Base-by-base conservation (phyloP, 2,329 filamentous ascomycete species). In the Ceratocystiopsis minuta region DNA sequence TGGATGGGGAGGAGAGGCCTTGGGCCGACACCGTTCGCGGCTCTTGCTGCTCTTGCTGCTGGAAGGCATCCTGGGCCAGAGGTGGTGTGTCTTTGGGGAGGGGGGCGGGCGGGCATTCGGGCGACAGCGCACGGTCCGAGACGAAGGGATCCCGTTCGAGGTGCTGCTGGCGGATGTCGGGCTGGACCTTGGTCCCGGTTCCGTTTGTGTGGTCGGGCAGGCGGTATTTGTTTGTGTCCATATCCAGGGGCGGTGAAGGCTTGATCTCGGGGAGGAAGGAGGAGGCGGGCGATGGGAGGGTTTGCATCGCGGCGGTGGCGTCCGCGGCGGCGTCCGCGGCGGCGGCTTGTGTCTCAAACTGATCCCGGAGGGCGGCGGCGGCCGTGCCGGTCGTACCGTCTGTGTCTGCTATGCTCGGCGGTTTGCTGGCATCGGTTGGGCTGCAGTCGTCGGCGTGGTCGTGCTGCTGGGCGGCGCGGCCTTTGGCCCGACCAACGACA, bases 171-270 rank as follows among this genome's bases (percentile, higher is more conserved):
- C 68, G 68, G 36, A 64, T 73, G 34, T 72, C 68, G 31, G 66
- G 60, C 47, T 72, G 72, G 35, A 67, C 68, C 54, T 79, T 78
- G 55, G 75, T 68, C 60, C 75, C 73, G 65, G 83, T 72, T 59
- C 74, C 68, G 60, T 75, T 78, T 41, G 64, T 70, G 55, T 78
- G 72, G 57, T 85, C 79, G 43, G 80, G 78, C 55, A 84, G 61
- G 37, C 75, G 71, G 55, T 83, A 85, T 58, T 85, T 84, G 54
- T 80, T 70, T 43, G 72, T 78, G 59, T 85, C 80, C 68, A 80
- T 76, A 49, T 70, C 69, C 57, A 75, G 52, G 44, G 66, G 65
- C 41, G 66, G 61, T 15, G 61, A 53, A 33, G 61, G 60, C 51
- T 55, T 62, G 56, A 67, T 77, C 60, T 71, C 66, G 34, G 69